Evolutionary conservation across 345 rosid species (phyloP), one percentile per base, ranked within the genome.

Genomic region (Alliaria petiolata): DNA sequence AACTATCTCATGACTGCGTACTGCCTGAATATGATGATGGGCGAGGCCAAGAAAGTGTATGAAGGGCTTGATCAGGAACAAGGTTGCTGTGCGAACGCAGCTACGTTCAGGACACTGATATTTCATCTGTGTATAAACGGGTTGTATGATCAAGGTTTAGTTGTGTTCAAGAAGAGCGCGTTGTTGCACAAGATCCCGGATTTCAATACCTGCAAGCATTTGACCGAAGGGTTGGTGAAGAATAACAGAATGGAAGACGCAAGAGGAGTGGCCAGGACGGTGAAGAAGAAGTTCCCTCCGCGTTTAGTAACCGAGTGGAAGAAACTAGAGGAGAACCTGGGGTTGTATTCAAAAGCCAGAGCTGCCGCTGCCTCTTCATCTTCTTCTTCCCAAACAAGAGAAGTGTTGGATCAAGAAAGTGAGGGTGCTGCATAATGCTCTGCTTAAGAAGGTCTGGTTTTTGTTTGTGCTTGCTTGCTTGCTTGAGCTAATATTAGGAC

Each of bases 1-100:
- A 92, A 92, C 70, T 88, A 73, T 74, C 79, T 89, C 61, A 85
- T 92, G 83, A 83, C 89, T 38, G 79, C 88, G 2, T 89, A 85
- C 65, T 88, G 83, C 30, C 63, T 51, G 70, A 75, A 33, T 8
- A 86, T 85, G 42, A 85, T 83, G 95, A 65, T 92, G 82, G 81
- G 72, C 28, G 87, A 89, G 43, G 96, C 96, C 1, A 80, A 63
- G 80, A 79, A 81, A 50, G 90, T 88, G 9, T 89, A 85, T 49
- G 84, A 84, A 64, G 85, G 82, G 13, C 68, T 89, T 83, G 83
- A 69, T 69, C 14, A 74, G 76, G 51, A 39, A 67, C 13, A 81
- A 28, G 83, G 77, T 20, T 87, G 89, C 52, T 85, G 64, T 12
- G 86, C 92, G 0, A 88, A 92, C 65, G 89, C 92, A 0, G 85